phyloP scores from a whole-genome alignment of 768 basidiomycete genomes.

The Boletus pseudo-olivaceus region DNA sequence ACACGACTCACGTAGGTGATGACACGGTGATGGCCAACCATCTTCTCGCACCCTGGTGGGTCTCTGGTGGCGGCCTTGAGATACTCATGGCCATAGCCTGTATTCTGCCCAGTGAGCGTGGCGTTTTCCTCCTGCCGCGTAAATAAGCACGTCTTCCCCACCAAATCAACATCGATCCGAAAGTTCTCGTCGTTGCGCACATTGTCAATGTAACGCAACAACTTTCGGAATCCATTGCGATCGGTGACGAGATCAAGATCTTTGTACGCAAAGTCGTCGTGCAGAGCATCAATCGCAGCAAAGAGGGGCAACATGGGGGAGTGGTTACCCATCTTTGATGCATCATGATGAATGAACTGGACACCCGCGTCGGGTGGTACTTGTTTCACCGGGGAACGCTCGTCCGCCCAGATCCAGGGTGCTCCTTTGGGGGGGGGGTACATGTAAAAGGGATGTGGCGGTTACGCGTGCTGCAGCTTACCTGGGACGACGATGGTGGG shows the following conservation, averaged over 20 bases:
- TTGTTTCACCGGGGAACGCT: conserved; percentile 45
- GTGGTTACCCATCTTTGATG: conserved; percentile 37
- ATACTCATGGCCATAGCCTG: conserved; percentile 58
- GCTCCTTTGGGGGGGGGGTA: conserved; percentile 41
- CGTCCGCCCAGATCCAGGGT: conserved; percentile 54
- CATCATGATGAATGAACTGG: conserved; percentile 57
- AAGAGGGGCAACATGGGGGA: conserved; percentile 53
- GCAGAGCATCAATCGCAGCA: conserved; percentile 49
- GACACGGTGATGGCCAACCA: conserved; percentile 59
- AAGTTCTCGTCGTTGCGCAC: conserved; percentile 40
- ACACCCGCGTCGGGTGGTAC: conserved; percentile 53
- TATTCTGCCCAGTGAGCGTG: conserved; percentile 21
- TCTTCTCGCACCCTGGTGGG: conserved; percentile 46
- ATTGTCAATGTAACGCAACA: conserved; percentile 49
- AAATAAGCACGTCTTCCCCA: conserved; percentile 57
- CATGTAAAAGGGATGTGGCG: not conserved
- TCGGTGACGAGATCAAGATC: conserved; percentile 54
- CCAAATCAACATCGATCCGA: conserved; percentile 66
- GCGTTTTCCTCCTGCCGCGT: conserved; percentile 49
- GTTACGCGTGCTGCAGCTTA: conserved; percentile 12
- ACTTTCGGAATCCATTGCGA: conserved; percentile 62
- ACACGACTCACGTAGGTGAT: conserved; percentile 52
- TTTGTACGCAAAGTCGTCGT: conserved; percentile 23
- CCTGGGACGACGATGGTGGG: conserved; percentile 56
- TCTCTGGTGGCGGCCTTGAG: conserved; percentile 51